Evolutionary conservation across 331 rosid species (phyloP), one percentile per base, ranked within the genome.

Genomic region (Telfairia occidentalis): DNA sequence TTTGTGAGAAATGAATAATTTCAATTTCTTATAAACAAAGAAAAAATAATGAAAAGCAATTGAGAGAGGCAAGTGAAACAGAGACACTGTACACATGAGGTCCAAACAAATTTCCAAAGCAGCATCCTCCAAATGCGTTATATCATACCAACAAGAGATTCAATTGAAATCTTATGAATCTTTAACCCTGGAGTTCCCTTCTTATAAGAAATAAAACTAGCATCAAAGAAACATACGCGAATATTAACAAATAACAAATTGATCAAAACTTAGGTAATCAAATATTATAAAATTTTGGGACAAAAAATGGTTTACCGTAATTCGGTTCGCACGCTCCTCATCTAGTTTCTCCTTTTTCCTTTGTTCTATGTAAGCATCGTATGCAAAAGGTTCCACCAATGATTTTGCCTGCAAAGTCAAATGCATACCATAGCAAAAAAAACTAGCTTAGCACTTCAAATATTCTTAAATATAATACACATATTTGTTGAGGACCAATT

Each of bases 301-400:
- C 10, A 49, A 65, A 13, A 71, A 70, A 63, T 79, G 67, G 72
- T 76, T 60, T 59, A 87, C 98, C 77, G 97, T 89, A 78, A 94
- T 94, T 48, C 98, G 87, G 59, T 88, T 86, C 37, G 92, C 89
- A 19, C 87, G 89, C 66, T 94, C 96, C 71, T 90, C 87, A 70
- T 91, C 98, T 53, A 91, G 69, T 77, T 85, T 89, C 71, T 91
- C 91, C 76, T 76, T 83, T 73, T 89, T 89, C 75, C 79, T 82
- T 78, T 88, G 85, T 79, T 94, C 97, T 6, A 81, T 79, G 76
- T 87, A 86, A 77, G 85, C 78, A 74, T 84, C 89, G 64, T 77
- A 80, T 43, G 89, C 92, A 65, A 86, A 88, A 69, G 96, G 96
- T 75, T 89, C 89, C 15, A 57, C 92, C 82, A 85, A 19, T 1